These are phyloP conservation scores for Suhomyces sp. DNA, from an alignment of 805 yeast species.

Conservation along the genomic window DNA sequence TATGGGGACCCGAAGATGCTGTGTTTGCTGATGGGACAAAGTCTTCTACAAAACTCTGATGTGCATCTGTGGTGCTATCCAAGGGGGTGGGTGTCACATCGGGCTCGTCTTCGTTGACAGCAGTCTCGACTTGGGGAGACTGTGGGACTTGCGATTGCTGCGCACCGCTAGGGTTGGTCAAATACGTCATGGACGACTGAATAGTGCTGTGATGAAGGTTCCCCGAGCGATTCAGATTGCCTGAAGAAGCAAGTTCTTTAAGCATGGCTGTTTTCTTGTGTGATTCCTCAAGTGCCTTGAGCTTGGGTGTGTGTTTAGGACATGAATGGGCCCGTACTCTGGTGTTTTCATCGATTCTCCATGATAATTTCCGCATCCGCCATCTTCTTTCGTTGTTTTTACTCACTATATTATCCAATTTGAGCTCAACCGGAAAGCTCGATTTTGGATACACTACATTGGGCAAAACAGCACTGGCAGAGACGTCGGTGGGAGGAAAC, in stretches of 20 bases:
- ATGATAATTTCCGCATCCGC: conserved; percentile 85
- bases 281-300: conserved; percentile 42
- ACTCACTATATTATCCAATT: conserved; percentile 64
- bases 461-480: conserved; percentile 84
- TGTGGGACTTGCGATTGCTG: conserved; percentile 5
- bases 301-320: conserved; percentile 50
- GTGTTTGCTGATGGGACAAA: conserved; percentile 12
- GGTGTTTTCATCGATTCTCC: conserved; percentile 87
- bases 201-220: conserved; percentile 29
- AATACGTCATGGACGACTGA: conserved; percentile 19
- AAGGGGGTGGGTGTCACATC: not conserved
- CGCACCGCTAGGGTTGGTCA: conserved; percentile 4
- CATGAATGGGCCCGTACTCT: conserved; percentile 61
- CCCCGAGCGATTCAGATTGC: conserved; percentile 3
- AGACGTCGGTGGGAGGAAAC: conserved; percentile 92
- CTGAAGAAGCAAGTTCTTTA: conserved; percentile 6
- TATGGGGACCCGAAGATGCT: not conserved
- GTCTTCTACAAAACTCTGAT: conserved; percentile 25
- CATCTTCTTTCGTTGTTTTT: conserved; percentile 63
- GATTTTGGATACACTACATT: conserved; percentile 87
- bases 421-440: conserved; percentile 76
- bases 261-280: conserved; percentile 18
- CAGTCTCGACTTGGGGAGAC: conserved; percentile 1
- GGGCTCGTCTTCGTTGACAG: not conserved
- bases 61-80: conserved; percentile 11